phyloP scores from a whole-genome alignment of 257 asterid species.

The Primulina huaijiensis region DNA sequence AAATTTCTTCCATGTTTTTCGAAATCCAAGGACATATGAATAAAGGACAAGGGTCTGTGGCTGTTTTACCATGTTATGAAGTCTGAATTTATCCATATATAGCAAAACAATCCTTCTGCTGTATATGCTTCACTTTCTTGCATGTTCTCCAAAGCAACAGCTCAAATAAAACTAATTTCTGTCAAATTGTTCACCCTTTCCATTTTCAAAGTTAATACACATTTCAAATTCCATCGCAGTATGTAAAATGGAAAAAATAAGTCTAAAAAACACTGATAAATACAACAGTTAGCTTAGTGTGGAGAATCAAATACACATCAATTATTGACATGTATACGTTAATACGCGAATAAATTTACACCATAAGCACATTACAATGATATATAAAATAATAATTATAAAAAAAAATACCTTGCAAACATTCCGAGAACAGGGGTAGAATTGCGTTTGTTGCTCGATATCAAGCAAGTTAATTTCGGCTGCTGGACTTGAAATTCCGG shows the following conservation, averaged over 20 bases:
- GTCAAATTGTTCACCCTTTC: neutral
- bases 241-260: neutral
- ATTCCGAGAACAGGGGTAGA: constrained; percentile 30
- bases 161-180: neutral
- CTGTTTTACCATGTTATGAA: neutral
- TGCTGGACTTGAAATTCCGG: constrained; percentile 41
- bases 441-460: constrained; percentile 29
- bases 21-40: neutral
- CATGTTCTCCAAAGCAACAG: neutral
- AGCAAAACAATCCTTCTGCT: neutral
- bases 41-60: constrained; percentile 2
- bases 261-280: neutral
- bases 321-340: neutral
- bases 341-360: neutral
- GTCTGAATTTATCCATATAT: neutral
- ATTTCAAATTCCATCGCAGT: neutral
- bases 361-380: neutral
- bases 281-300: neutral
- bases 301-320: neutral
- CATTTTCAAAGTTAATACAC: no score
- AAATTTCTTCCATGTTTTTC: neutral
- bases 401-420: constrained; percentile 38
- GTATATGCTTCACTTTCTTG: constrained; percentile 5
- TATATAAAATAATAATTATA: neutral
- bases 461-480: constrained; percentile 29